These are phyloP conservation scores for Myxozyma sirexii DNA, from an alignment of 805 yeast genomes.

Conservation along the genomic window DNA sequence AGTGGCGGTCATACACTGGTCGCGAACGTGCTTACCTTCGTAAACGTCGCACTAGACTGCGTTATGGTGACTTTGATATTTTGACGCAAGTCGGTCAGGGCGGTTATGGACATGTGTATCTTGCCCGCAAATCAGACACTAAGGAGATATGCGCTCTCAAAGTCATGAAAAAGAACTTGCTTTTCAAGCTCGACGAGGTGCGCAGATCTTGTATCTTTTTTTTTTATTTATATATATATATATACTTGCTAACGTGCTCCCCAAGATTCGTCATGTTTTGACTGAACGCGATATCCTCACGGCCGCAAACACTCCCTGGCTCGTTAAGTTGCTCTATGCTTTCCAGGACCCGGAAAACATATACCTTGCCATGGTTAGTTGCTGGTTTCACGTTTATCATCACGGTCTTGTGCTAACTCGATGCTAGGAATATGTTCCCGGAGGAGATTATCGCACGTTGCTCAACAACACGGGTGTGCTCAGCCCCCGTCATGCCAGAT, in stretches of 20 bases:
- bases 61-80: conserved; percentile 92
- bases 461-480: conserved; percentile 90
- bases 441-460: conserved; percentile 96
- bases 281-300: conserved; percentile 97
- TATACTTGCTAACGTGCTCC: too few species aligned
- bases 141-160: conserved; percentile 94
- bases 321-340: conserved; percentile 89
- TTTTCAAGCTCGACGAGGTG: conserved; percentile 80
- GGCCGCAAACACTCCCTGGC: conserved; percentile 95
- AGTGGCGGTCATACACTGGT: conserved; percentile 79
- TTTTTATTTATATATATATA: not conserved
- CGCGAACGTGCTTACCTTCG: conserved; percentile 83
- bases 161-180: conserved; percentile 80
- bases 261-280: conserved; percentile 80
- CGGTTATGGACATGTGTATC: conserved; percentile 98
- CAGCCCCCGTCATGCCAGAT: conserved; percentile 93
- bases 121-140: conserved; percentile 92
- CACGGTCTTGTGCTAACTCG: too few species aligned
- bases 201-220: not conserved
- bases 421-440: conserved; percentile 88
- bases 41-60: conserved; percentile 87
- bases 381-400: too few species aligned
- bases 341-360: conserved; percentile 91
- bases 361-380: conserved; percentile 77
- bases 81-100: conserved; percentile 99